Percentiles rank a stretch among this genome's conserved stretches.
phyloP scores from a whole-genome alignment of 495 filamentous ascomycete genomes.

The Ascodesmis nigricans region DNA sequence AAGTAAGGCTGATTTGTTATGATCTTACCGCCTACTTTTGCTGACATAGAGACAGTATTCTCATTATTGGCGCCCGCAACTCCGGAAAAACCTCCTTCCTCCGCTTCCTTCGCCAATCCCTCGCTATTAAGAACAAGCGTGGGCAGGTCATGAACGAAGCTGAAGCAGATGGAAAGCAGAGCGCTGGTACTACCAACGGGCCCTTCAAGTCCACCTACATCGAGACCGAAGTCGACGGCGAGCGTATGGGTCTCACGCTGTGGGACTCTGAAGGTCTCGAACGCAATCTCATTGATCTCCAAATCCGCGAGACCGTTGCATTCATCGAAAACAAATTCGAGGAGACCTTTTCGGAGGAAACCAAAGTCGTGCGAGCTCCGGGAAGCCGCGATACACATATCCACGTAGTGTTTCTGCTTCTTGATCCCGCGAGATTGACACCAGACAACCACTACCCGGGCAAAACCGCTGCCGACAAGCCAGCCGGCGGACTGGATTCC shows the following conservation, averaged over 20 bases:
- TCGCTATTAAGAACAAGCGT: conserved; percentile 62
- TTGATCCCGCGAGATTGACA: conserved; percentile 69
- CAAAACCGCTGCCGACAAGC: conserved; percentile 23
- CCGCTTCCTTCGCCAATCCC: conserved; percentile 70
- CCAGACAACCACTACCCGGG: conserved; percentile 28
- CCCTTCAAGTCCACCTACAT: conserved; percentile 37
- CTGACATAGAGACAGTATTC: conserved; percentile 58
- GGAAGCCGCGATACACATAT: conserved; percentile 92
- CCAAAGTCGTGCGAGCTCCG: conserved; percentile 83
- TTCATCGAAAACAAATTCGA: conserved; percentile 98
- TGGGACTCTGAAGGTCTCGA: conserved; percentile 94
- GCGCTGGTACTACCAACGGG: conserved; percentile 29
- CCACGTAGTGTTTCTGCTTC: conserved; percentile 79
- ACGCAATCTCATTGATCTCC: conserved; percentile 79
- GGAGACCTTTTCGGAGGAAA: conserved; percentile 92
- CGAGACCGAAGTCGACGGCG: conserved; percentile 83
- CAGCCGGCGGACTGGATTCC: conserved; percentile 58
- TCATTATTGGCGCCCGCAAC: conserved; percentile 70
- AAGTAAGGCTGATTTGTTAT: conserved; percentile 88
- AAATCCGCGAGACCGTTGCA: conserved; percentile 68
- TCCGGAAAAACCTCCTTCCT: conserved; percentile 94
- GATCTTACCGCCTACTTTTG: too few relatives aligned
- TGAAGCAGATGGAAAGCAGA: conserved; percentile 27
- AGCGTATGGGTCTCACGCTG: conserved; percentile 77
- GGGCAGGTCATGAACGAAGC: conserved; percentile 28